A percentile compares a stretch with the other conserved stretches of the same genome.
phyloP scores from a whole-genome alignment of 805 yeast species.

The Torulaspora quercuum region DNA sequence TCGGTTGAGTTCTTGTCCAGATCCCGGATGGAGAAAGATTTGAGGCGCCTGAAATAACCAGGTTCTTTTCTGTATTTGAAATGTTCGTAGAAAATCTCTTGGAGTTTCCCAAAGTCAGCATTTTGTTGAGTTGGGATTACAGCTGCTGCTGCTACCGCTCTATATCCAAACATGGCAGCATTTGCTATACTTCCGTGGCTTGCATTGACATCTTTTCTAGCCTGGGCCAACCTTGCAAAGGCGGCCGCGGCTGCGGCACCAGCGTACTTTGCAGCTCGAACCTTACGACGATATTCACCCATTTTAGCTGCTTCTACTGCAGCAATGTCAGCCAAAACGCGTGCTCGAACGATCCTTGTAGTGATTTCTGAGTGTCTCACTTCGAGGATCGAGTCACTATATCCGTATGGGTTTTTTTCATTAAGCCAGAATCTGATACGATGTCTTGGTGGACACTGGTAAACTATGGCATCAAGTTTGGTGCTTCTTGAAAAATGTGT shows the following conservation, averaged over 20 bases:
- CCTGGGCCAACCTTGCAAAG: conserved; percentile 8
- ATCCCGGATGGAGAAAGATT: conserved; percentile 8
- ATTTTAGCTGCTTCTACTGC: conserved; percentile 14
- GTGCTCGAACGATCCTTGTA: conserved; percentile 15
- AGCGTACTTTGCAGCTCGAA: conserved; percentile 8
- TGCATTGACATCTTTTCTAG: conserved; percentile 11
- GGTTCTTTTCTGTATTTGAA: conserved; percentile 10
- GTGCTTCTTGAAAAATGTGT: conserved; percentile 1
- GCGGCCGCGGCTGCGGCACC: conserved; percentile 19
- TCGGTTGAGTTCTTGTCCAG: conserved; percentile 11
- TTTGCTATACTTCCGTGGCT: conserved; percentile 19
- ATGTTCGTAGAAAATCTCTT: conserved; percentile 10
- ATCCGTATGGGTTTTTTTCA: conserved; percentile 3
- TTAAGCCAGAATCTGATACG: conserved; percentile 14
- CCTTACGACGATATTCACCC: conserved; percentile 7
- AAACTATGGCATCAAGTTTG: conserved; percentile 3
- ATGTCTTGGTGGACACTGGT: conserved; percentile 6
- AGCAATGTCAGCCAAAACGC: conserved; percentile 13
- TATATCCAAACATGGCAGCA: conserved; percentile 11
- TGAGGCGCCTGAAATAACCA: conserved; percentile 13
- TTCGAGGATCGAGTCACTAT: conserved; percentile 10
- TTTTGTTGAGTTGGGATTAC: conserved; percentile 4
- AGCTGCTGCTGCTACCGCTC: conserved; percentile 11
- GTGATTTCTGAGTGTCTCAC: conserved; percentile 14
- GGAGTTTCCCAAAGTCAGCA: conserved; percentile 9